These are phyloP conservation scores for Colletotrichum destructivum DNA, from an alignment of 2,329 filamentous ascomycete species.

Conservation along the genomic window DNA sequence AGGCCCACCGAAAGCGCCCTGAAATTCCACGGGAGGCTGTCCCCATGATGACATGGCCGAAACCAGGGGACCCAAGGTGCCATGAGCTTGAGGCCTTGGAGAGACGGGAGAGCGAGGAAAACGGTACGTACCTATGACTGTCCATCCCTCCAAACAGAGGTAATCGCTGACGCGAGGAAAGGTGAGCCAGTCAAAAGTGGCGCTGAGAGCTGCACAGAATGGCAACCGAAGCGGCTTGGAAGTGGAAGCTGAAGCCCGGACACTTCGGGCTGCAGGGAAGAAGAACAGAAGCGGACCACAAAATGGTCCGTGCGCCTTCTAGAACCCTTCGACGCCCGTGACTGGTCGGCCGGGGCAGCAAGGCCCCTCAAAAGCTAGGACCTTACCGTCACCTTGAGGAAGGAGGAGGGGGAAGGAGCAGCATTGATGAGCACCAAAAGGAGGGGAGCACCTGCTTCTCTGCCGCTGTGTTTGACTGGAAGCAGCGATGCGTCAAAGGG, in stretches of 20 bases:
- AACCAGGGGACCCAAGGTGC: conserved; percentile 39
- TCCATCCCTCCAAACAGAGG: neutral
- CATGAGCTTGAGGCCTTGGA: neutral
- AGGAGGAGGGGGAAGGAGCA: conserved; percentile 5
- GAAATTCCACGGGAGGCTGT: conserved; percentile 39
- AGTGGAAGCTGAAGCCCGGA: conserved; percentile 45
- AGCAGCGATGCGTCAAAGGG: conserved; percentile 38
- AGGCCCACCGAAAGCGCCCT: conserved; percentile 43
- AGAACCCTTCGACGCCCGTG: conserved; percentile 45
- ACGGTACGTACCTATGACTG: conserved; percentile 2
- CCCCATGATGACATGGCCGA: conserved; percentile 42
- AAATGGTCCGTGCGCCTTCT: conserved; percentile 44
- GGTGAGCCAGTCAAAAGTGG: conserved; percentile 32
- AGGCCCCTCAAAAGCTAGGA: conserved; percentile 41
- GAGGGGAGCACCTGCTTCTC: conserved; percentile 26
- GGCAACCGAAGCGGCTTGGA: conserved; percentile 43
- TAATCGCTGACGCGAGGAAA: conserved; percentile 7
- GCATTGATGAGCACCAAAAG: conserved; percentile 17
- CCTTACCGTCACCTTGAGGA: conserved; percentile 31
- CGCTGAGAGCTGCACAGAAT: conserved; percentile 42
- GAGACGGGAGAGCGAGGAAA: neutral
- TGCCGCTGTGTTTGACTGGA: conserved; percentile 37
- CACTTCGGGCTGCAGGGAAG: conserved; percentile 42
- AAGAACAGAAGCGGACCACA: conserved; percentile 22
- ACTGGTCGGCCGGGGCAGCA: conserved; percentile 40